Percentiles rank a stretch among this genome's conserved stretches.
phyloP scores from a whole-genome alignment of 768 basidiomycete species.

The Russula dissimulans region DNA sequence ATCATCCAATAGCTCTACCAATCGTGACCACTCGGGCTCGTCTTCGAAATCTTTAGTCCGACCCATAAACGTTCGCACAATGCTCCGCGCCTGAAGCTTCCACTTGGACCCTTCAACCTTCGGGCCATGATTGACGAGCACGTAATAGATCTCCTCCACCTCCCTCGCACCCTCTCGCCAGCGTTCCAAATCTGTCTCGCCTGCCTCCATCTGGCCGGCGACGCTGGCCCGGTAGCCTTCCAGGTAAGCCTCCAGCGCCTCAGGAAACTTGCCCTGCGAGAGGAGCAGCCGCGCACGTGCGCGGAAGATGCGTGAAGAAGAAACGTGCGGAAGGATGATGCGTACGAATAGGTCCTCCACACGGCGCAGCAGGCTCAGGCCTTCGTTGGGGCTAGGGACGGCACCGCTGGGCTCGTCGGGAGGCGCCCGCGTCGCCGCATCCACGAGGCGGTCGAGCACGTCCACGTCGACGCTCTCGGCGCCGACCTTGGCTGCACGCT shows the following conservation, averaged over 20 bases:
- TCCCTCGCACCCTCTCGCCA: constrained; percentile 74
- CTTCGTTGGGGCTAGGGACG: constrained; percentile 46
- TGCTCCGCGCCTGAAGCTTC: constrained; percentile 78
- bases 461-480: constrained; percentile 70
- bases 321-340: constrained; percentile 74
- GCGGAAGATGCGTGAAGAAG: constrained; percentile 69
- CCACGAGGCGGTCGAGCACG: constrained; percentile 82
- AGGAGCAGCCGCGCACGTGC: constrained; percentile 76
- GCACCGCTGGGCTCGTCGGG: constrained; percentile 29
- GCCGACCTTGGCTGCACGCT: constrained; percentile 43
- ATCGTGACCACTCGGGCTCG: constrained; percentile 70
- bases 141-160: constrained; percentile 76
- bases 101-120: constrained; percentile 55
- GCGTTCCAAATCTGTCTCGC: constrained; percentile 54
- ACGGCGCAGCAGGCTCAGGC: constrained; percentile 53
- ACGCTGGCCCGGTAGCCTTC: constrained; percentile 72
- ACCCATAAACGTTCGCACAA: constrained; percentile 84
- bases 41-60: constrained; percentile 81
- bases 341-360: constrained; percentile 68
- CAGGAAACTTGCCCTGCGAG: constrained; percentile 64
- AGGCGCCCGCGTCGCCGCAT: constrained; percentile 62
- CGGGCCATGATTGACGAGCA: constrained; percentile 77
- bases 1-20: constrained; percentile 61
- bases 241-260: constrained; percentile 73
- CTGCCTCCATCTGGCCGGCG: constrained; percentile 51